phyloP scores from a whole-genome alignment of 352 stramenopile species.

The Phytophthora multivora region DNA sequence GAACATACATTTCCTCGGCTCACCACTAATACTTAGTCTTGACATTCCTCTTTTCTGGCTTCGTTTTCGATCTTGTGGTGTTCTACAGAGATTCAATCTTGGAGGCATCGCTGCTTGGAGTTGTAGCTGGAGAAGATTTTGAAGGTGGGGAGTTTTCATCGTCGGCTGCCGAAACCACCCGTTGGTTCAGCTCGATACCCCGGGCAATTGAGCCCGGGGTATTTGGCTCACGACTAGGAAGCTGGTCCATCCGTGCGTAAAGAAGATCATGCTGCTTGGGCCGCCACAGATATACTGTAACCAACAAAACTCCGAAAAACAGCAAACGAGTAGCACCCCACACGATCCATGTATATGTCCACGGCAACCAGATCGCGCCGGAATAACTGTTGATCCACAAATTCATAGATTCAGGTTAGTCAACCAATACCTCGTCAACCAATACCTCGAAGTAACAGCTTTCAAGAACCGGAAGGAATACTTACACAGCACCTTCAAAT shows the following conservation, averaged over 20 bases:
- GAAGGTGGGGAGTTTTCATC: constrained; percentile 30
- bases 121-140: constrained; percentile 6
- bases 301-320: constrained; percentile 67
- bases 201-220: constrained; percentile 51
- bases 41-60: background rate
- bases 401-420: background rate
- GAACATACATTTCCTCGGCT: constrained; percentile 5
- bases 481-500: constrained; percentile 81
- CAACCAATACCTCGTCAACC: too few species aligned
- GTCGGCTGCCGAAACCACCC: constrained; percentile 59
- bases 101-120: constrained; percentile 4
- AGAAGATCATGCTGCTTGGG: constrained; percentile 66
- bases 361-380: constrained; percentile 57
- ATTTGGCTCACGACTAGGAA: constrained; percentile 68
- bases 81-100: constrained; percentile 34
- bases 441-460: background rate
- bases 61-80: background rate
- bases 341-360: constrained; percentile 79
- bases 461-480: constrained; percentile 1
- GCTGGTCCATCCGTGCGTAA: constrained; percentile 82
- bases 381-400: constrained; percentile 57
- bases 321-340: constrained; percentile 79
- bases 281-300: constrained; percentile 79
- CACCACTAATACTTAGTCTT: background rate
- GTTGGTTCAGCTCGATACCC: constrained; percentile 61